Evolutionary conservation across 371 early-diverging fungal genomes (phyloP).

Genomic region (Sporodiniella umbellata): DNA sequence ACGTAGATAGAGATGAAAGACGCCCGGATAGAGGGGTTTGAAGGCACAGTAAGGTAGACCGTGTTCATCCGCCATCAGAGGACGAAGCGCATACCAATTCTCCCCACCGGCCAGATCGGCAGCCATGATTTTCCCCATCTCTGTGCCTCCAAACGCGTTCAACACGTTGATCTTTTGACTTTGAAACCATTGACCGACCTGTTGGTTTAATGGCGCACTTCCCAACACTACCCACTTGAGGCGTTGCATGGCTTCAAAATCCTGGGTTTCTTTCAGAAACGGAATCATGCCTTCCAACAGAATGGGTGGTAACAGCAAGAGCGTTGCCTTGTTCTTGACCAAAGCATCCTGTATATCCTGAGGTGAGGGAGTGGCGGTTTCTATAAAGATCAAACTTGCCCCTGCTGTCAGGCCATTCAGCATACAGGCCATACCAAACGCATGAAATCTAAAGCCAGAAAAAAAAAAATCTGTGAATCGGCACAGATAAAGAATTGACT

Average conservation of each 20-base stretch:
- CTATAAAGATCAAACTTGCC: background rate
- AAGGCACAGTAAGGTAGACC: background rate
- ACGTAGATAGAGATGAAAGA: background rate
- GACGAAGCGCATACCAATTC: slow-evolving; percentile 1
- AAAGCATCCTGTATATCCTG: background rate
- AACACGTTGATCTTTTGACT: background rate
- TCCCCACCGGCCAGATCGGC: background rate
- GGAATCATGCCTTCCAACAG: background rate
- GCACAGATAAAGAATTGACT: background rate
- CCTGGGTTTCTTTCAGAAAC: background rate
- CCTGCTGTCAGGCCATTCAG: background rate
- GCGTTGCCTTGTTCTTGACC: background rate
- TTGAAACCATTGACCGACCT: background rate
- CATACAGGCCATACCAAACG: background rate
- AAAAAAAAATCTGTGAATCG: background rate
- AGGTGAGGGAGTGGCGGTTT: background rate
- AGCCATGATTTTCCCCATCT: background rate
- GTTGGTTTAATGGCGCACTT: slow-evolving; percentile 5
- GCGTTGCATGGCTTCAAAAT: background rate
- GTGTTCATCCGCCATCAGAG: background rate
- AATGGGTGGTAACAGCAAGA: background rate
- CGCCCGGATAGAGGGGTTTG: background rate
- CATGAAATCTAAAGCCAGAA: background rate
- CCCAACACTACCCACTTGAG: background rate
- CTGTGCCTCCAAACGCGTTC: background rate